phyloP scores from a whole-genome alignment of 768 basidiomycete species.

The Pisolithus marmoratus region DNA sequence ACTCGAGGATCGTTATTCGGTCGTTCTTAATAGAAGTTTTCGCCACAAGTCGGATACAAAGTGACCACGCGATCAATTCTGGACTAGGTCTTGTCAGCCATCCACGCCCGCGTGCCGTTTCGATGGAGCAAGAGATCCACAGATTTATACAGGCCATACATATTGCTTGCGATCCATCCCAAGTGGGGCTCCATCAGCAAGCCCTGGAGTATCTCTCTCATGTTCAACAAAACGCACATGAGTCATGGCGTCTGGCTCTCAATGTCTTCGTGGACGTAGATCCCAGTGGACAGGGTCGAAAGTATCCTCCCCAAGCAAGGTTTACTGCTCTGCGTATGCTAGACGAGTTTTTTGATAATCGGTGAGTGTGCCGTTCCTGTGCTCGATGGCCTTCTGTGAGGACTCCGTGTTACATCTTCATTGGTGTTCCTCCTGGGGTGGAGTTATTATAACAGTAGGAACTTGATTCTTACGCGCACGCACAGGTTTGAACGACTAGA shows the following conservation, averaged over 20 bases:
- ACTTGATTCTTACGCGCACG: conserved; percentile 7
- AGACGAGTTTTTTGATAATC: conserved; percentile 77
- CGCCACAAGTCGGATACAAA: neutral
- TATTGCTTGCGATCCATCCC: conserved; percentile 79
- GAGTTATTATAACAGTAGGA: neutral
- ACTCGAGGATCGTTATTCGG: neutral
- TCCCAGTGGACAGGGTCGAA: conserved; percentile 50
- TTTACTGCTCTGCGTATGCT: conserved; percentile 78
- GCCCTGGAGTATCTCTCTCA: conserved; percentile 79
- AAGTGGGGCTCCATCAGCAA: conserved; percentile 70
- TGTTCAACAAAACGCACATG: conserved; percentile 68
- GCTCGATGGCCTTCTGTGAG: neutral
- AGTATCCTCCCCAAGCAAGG: conserved; percentile 65
- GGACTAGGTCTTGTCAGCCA: conserved; percentile 12
- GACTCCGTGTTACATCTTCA: neutral
- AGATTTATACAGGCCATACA: conserved; percentile 79
- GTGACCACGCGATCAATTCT: conserved; percentile 9
- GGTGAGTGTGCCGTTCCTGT: conserved; percentile 45
- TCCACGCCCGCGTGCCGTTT: conserved; percentile 11
- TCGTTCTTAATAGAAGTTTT: neutral
- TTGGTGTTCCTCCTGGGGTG: neutral
- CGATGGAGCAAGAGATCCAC: conserved; percentile 72
- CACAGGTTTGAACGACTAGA: conserved; percentile 62
- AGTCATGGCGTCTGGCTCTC: conserved; percentile 78
- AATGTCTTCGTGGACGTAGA: conserved; percentile 63